phyloP scores from a whole-genome alignment of 2,329 filamentous ascomycete species.

The Xylogone sp. region DNA sequence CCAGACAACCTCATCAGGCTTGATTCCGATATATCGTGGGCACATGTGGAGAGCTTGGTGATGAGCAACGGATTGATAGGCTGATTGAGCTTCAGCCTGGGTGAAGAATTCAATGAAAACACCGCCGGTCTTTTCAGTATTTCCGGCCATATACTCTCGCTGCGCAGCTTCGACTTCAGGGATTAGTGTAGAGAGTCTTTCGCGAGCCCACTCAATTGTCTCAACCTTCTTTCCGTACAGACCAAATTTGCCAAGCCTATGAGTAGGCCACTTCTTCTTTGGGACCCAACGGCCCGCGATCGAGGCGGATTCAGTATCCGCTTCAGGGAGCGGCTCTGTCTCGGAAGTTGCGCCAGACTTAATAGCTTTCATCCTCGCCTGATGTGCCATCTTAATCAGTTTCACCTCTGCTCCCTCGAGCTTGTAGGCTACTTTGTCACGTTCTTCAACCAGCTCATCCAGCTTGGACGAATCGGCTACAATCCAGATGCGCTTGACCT shows the following conservation, averaged over 20 bases:
- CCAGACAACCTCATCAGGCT: slow-evolving; percentile 85
- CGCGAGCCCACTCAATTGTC: slow-evolving; percentile 85
- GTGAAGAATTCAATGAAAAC: slow-evolving; percentile 89
- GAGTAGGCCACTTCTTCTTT: slow-evolving; percentile 70
- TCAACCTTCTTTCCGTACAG: slow-evolving; percentile 86
- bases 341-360: slow-evolving; percentile 48
- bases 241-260: slow-evolving; percentile 64
- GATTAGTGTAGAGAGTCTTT: slow-evolving; percentile 71
- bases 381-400: slow-evolving; percentile 76
- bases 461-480: slow-evolving; percentile 73
- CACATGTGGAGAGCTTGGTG: slow-evolving; percentile 82
- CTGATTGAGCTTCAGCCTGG: slow-evolving; percentile 79
- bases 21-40: slow-evolving; percentile 78
- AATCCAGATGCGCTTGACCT: slow-evolving; percentile 83
- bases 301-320: slow-evolving; percentile 64
- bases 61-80: slow-evolving; percentile 82
- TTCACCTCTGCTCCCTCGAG: slow-evolving; percentile 85
- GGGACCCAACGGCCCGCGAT: slow-evolving; percentile 73
- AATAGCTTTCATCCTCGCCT: slow-evolving; percentile 61
- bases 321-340: slow-evolving; percentile 41
- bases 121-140: slow-evolving; percentile 55
- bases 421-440: slow-evolving; percentile 74
- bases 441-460: slow-evolving; percentile 75
- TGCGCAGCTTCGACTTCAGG: slow-evolving; percentile 69
- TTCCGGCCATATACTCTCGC: slow-evolving; percentile 59